Percentiles rank a stretch among this genome's conserved stretches.
phyloP scores from a whole-genome alignment of 768 basidiomycete genomes.

The Paxillus ammoniavirescens region DNA sequence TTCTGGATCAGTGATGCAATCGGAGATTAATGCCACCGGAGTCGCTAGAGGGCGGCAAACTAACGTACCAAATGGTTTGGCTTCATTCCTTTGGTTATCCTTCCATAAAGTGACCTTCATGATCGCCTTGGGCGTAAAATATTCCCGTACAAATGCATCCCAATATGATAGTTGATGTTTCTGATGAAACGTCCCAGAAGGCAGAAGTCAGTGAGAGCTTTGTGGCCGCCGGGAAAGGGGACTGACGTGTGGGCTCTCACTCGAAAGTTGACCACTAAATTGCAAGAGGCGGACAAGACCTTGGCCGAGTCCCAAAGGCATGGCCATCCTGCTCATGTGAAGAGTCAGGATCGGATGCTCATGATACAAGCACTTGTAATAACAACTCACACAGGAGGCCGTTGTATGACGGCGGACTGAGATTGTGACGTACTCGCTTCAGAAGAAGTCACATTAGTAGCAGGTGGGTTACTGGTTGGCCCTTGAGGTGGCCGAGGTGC shows the following conservation, averaged over 20 bases:
- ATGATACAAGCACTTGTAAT: neutral
- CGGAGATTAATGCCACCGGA: conserved; percentile 8
- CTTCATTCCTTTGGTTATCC: conserved; percentile 74
- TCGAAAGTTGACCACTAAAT: conserved; percentile 65
- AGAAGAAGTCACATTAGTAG: conserved; percentile 24
- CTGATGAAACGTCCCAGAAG: conserved; percentile 26
- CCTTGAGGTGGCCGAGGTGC: conserved; percentile 37
- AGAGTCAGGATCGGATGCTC: conserved; percentile 13
- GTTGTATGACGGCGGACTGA: conserved; percentile 26
- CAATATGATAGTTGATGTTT: conserved; percentile 69
- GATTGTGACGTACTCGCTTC: conserved; percentile 33
- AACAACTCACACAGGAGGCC: conserved; percentile 32
- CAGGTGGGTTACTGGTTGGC: conserved; percentile 19
- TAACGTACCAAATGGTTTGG: conserved; percentile 76
- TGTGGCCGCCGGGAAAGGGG: neutral
- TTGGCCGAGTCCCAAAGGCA: conserved; percentile 54
- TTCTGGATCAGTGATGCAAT: conserved; percentile 43
- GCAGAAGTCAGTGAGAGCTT: conserved; percentile 3
- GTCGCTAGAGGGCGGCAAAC: conserved; percentile 8
- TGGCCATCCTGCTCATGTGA: conserved; percentile 27
- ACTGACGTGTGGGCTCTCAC: conserved; percentile 48
- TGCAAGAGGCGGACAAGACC: conserved; percentile 63
- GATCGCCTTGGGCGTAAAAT: conserved; percentile 66
- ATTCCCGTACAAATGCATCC: conserved; percentile 61
- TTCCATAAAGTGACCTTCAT: conserved; percentile 89